Percentiles rank a stretch among this genome's conserved stretches.
Conservation (phyloP, 2,329 filamentous ascomycete species). For the Colletotrichum limetticola region DNA sequence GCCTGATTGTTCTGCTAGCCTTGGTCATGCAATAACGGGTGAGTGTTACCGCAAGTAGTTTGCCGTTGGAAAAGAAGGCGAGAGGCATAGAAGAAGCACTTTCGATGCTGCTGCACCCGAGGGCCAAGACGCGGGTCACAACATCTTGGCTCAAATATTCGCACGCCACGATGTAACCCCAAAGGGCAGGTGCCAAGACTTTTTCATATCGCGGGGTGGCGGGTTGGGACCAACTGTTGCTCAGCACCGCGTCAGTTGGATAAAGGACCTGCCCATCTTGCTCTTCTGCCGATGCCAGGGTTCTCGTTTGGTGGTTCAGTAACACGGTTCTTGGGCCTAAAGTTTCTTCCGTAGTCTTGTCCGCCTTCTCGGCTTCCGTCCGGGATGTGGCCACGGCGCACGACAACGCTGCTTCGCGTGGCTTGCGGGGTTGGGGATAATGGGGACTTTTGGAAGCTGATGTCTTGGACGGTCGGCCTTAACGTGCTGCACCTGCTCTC, state of each 20-base stretch:
- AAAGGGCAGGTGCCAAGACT: conserved; percentile 33
- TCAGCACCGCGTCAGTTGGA: background rate
- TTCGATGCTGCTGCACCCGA: too few relatives aligned
- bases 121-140: background rate
- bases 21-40: conserved; percentile 11
- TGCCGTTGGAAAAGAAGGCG: background rate
- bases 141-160: background rate
- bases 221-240: conserved; percentile 4
- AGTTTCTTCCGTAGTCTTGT: background rate
- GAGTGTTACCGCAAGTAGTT: background rate
- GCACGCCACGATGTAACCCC: conserved; percentile 25
- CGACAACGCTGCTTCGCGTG: background rate
- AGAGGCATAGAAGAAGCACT: background rate
- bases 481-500: background rate
- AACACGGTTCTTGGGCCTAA: background rate
- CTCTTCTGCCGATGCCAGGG: background rate
- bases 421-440: background rate
- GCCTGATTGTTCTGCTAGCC: background rate
- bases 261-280: conserved; percentile 23
- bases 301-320: background rate
- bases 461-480: background rate
- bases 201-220: conserved; percentile 13
- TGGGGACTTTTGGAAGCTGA: background rate
- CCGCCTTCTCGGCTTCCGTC: background rate
- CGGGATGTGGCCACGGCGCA: background rate